These are phyloP conservation scores for Coemansia sp. DNA, from an alignment of 192 early-diverging fungal species.

Conservation along the genomic window DNA sequence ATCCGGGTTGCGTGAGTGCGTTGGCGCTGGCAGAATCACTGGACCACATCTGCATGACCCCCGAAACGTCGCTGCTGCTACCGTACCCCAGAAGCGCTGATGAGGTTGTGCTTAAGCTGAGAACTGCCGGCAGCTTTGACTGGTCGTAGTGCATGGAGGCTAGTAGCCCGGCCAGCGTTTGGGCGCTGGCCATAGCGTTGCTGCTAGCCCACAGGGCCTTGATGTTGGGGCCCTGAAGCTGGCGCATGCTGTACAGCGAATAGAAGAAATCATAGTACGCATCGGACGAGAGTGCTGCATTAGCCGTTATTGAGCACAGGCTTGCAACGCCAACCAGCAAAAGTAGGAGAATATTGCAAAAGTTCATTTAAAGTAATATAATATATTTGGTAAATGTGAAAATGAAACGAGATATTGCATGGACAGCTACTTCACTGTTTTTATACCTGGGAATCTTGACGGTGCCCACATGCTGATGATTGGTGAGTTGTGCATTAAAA, in stretches of 20 bases:
- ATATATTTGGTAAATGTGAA: no score
- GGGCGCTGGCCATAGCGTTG: neutral
- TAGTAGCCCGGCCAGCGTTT: neutral
- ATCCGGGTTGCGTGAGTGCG: neutral
- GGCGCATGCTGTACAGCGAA: neutral
- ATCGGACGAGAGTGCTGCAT: neutral
- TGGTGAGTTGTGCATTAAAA: no score
- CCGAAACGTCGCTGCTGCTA: conserved; percentile 1
- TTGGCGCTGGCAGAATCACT: neutral
- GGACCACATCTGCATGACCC: neutral
- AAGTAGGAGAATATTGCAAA: neutral
- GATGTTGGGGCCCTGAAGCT: neutral
- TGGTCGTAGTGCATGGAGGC: neutral
- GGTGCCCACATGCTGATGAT: no score
- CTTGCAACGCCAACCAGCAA: neutral
- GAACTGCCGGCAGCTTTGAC: neutral
- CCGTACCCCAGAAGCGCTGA: neutral
- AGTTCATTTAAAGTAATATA: no score
- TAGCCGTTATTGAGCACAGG: no score
- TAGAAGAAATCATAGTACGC: conserved; percentile 8
- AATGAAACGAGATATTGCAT: no score
- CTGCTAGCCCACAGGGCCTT: neutral
- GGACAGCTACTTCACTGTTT: no score
- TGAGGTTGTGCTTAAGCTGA: neutral
- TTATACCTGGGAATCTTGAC: no score